Evolutionary conservation across 2,329 filamentous ascomycete species (phyloP), one percentile per base, ranked within the genome.

Genomic region (Aureobasidium namibiae): DNA sequence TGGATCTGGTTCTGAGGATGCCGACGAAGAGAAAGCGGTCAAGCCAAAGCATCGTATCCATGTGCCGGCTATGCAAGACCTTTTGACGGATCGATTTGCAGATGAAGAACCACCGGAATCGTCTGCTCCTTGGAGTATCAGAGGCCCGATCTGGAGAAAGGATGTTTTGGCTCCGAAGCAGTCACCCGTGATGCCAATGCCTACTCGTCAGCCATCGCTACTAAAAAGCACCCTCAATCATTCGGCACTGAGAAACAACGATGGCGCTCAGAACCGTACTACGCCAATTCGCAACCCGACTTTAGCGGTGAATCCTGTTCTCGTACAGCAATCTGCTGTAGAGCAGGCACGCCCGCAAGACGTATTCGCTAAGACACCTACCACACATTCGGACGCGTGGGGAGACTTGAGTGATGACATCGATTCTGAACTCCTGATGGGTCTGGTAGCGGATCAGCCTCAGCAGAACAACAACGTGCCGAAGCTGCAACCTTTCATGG

Each of bases 111-210:
- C 77, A 5, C 69, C 64, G 34, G 66, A 70, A 56, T 67, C 72
- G 31, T 74, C 75, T 26, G 72, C 74, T 33, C 75, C 76, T 2
- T 74, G 74, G 67, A 72, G 70, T 49, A 70, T 78, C 49, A 68
- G 77, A 61, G 77, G 76, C 18, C 72, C 76, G 16, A 74, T 79
- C 61, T 79, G 77, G 77, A 74, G 75, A 59, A 77, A 76, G 64
- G 68, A 71, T 36, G 64, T 64, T 21, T 60, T 64, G 41, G 50
- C 60, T 16, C 53, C 64, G 31, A 64, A 67, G 56, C 42, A 39
- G 34, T 5, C 21, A 16, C 54, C 44, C 9, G 38, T n/a, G 14
- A 3, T 24, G 16, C 45, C 39, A 26, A 16, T 16, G 14, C 46
- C 52, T 60, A 52, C 36, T 23, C 53, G 49, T 53, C 54, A 53